Evolutionary conservation across 441 rosid genomes (phyloP), one percentile per base, ranked within the genome.

Genomic region (Theobroma grandiflorum): DNA sequence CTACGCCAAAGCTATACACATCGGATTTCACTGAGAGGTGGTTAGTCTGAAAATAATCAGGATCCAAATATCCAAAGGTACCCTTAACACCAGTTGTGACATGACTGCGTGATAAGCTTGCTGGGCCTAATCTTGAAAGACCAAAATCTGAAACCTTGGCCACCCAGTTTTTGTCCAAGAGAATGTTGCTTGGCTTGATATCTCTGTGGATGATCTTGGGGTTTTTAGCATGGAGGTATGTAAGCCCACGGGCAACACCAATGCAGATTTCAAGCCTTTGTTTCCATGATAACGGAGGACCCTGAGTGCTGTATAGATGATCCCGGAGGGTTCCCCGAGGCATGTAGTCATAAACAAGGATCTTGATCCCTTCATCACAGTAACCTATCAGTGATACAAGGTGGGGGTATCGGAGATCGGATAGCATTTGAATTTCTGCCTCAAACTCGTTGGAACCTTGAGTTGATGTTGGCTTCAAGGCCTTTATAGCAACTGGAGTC

Each of bases 341-440:
- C 87, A 86, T 84, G 82, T 79, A 84, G 12, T 86, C 85, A 16
- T 86, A 84, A 12, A 86, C 89, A 11, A 84, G 69, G 67, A 84
- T 82, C 89, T 68, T 68, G 53, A 80, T 68, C 80, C 81, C 87
- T 2, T 87, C 90, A 5, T 75, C 74, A 40, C 87, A 84, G 71
- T 80, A 88, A 6, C 91, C 88, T 33, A 88, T 83, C 71, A 88
- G 78, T 2, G 88, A 82, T 31, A 86, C 89, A 0, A 88, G 77
- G 75, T 88, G 79, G 31, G 72, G 52, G 63, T 88, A 84, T 31
- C 88, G 82, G 3, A 87, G 84, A 37, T 82, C 72, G 12, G 88
- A 85, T 22, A 87, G 80, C 87, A 88, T 81, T 33, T 79, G 45
- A 9, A 88, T 86, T 83, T 88, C 88, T 1, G 84, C 79, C 52